These are phyloP conservation scores for Colletotrichum cuscutae DNA, from an alignment of 2,329 filamentous ascomycete genomes.

Conservation along the genomic window DNA sequence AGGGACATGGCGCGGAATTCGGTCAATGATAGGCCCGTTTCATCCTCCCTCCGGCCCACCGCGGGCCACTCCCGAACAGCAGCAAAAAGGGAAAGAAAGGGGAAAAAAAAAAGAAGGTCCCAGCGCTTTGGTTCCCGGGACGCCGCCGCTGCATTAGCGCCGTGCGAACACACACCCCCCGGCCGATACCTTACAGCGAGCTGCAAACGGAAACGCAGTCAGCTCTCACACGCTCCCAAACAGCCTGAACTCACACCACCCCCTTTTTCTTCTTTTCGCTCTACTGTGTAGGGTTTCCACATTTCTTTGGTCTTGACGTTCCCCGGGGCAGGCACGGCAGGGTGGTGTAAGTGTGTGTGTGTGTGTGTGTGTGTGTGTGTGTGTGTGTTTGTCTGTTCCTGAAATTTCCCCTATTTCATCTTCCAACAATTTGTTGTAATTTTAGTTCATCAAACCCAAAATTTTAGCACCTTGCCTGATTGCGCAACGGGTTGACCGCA, in stretches of 20 bases:
- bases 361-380: not conserved
- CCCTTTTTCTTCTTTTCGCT: not conserved
- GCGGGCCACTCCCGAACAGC: constrained; percentile 31
- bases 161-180: not conserved
- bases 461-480: not conserved
- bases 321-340: not conserved
- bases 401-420: not conserved
- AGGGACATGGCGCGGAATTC: too few relatives aligned
- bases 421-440: not conserved
- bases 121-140: constrained; percentile 34
- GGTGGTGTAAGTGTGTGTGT: not conserved
- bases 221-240: not conserved
- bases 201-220: not conserved
- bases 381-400: not conserved
- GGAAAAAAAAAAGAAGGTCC: constrained; percentile 17
- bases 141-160: constrained; percentile 33
- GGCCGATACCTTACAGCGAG: not conserved
- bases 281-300: not conserved
- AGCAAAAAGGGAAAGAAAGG: not conserved
- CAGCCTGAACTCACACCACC: constrained; percentile 3
- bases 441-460: constrained; percentile 1
- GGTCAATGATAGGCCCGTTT: not conserved
- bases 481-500: not conserved
- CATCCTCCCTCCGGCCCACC: constrained; percentile 14
- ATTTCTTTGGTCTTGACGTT: not conserved